Percentiles rank a stretch among this genome's conserved stretches.
phyloP scores from a whole-genome alignment of 1,284 basidiomycete genomes.

The Microbotryum silenes-acaulis region DNA sequence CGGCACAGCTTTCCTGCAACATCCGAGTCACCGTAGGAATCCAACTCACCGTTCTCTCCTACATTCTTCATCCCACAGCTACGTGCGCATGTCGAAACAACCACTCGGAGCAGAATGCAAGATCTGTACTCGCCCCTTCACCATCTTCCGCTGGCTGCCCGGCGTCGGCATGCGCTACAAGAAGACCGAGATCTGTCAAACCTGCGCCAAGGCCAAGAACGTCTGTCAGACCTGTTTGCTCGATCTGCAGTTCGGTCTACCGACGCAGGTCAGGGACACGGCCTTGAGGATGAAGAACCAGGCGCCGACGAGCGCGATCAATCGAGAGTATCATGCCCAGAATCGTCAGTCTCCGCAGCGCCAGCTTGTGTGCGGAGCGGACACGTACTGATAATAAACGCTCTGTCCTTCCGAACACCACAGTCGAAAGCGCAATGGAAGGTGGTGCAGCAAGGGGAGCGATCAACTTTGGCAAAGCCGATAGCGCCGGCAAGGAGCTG shows the following conservation, averaged over 20 bases:
- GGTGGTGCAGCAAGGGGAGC: slow-evolving; percentile 29
- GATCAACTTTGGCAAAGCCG: slow-evolving; percentile 38
- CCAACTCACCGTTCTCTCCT: slow-evolving; percentile 35
- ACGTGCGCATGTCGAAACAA: slow-evolving; percentile 57
- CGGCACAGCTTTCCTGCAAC: not conserved
- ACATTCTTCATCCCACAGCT: not conserved
- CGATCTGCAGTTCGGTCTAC: slow-evolving; percentile 86
- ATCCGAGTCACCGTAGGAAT: slow-evolving; percentile 9
- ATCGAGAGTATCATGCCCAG: slow-evolving; percentile 90
- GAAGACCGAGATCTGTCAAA: slow-evolving; percentile 96
- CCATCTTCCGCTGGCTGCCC: slow-evolving; percentile 96
- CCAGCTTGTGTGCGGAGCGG: too few species aligned
- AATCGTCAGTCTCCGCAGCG: slow-evolving; percentile 52
- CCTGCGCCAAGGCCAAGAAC: slow-evolving; percentile 97
- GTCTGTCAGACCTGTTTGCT: slow-evolving; percentile 97
- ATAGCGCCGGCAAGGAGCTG: slow-evolving; percentile 76
- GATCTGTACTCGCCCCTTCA: slow-evolving; percentile 75
- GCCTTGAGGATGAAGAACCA: slow-evolving; percentile 71
- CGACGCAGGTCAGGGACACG: slow-evolving; percentile 94
- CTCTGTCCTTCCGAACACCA: not conserved
- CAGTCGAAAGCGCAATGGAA: slow-evolving; percentile 29
- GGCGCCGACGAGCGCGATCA: slow-evolving; percentile 91
- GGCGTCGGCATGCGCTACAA: slow-evolving; percentile 87
- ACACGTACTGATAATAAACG: too few species aligned
- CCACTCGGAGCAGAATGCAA: slow-evolving; percentile 91